phyloP scores from a whole-genome alignment of 345 rosid species.

The Xanthoceras sorbifolium region DNA sequence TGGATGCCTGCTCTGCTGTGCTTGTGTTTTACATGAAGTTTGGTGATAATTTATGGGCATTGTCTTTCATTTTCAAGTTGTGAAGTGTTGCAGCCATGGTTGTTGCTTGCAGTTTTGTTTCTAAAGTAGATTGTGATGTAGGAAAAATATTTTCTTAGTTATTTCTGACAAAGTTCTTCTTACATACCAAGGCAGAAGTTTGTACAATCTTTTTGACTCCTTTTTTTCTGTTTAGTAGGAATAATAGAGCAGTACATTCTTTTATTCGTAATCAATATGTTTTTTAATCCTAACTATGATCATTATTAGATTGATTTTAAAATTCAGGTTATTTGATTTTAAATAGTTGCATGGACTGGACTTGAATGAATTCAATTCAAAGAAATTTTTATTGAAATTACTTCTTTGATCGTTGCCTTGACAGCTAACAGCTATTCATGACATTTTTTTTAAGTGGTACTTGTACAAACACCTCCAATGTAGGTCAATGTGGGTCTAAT shows the following conservation, averaged over 20 bases:
- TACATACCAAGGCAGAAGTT: slow-evolving; percentile 9
- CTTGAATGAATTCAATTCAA: too few species aligned
- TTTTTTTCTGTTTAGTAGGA: slow-evolving; percentile 13
- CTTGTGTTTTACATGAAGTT: slow-evolving; percentile 31
- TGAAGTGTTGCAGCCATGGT: slow-evolving; percentile 15
- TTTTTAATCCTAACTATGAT: too few species aligned
- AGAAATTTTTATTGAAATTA: too few species aligned
- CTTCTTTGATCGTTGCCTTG: too few species aligned
- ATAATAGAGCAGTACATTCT: slow-evolving; percentile 42
- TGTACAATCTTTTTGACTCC: slow-evolving; percentile 23
- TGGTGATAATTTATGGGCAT: slow-evolving; percentile 24
- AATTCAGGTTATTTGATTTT: too few species aligned
- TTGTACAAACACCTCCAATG: too few species aligned
- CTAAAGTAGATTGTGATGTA: slow-evolving; percentile 9
- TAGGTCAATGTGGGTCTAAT: too few species aligned
- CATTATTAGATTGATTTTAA: too few species aligned
- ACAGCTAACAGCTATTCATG: too few species aligned
- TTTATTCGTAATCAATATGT: slow-evolving; percentile 19
- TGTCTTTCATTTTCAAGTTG: slow-evolving; percentile 26
- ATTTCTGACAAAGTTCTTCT: slow-evolving; percentile 1
- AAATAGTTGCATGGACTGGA: too few species aligned
- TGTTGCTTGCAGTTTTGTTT: slow-evolving; percentile 25
- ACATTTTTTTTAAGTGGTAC: too few species aligned
- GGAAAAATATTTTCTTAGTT: slow-evolving; percentile 15
- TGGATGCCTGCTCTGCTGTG: slow-evolving; percentile 41